Evolutionary conservation across 495 filamentous ascomycete genomes (phyloP).

Genomic region (Lasiosphaeria miniovina): DNA sequence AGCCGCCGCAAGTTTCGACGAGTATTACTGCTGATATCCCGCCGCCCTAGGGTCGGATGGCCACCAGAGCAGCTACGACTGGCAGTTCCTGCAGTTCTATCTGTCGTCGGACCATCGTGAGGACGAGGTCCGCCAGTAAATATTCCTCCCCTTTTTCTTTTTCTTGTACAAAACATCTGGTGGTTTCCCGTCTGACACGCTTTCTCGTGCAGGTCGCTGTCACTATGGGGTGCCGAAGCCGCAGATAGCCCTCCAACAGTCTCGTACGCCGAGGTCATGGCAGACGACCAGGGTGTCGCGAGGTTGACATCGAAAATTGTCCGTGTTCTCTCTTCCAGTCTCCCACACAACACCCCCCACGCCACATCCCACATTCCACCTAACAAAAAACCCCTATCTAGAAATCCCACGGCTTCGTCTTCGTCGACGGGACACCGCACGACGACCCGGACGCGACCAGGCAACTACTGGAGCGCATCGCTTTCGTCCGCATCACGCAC

Average conservation of each 20-base stretch:
- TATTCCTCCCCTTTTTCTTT: not conserved
- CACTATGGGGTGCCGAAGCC: conserved; percentile 29
- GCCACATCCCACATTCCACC: too few relatives aligned
- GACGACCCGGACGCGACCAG: conserved; percentile 64
- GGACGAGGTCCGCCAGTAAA: conserved; percentile 5
- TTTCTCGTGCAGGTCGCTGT: not conserved
- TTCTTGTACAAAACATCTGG: too few relatives aligned
- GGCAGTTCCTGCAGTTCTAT: conserved; percentile 51
- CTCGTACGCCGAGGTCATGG: conserved; percentile 59
- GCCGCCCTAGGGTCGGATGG: conserved; percentile 34
- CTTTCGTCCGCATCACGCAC: conserved; percentile 80
- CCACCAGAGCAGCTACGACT: conserved; percentile 56
- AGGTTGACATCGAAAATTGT: conserved; percentile 42
- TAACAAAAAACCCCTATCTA: conserved; percentile 8
- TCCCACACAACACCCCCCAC: not conserved
- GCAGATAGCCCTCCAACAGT: conserved; percentile 48
- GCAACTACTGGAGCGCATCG: conserved; percentile 69
- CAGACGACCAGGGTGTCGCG: conserved; percentile 17
- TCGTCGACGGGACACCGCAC: conserved; percentile 63
- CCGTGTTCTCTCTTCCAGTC: conserved; percentile 10
- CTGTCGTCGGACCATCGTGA: conserved; percentile 25
- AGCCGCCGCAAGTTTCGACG: not conserved
- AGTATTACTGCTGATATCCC: conserved; percentile 5
- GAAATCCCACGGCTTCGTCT: conserved; percentile 63
- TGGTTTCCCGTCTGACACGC: too few relatives aligned